These are phyloP conservation scores for Neurospora sp. DNA, from an alignment of 495 filamentous ascomycete species.

Conservation along the genomic window DNA sequence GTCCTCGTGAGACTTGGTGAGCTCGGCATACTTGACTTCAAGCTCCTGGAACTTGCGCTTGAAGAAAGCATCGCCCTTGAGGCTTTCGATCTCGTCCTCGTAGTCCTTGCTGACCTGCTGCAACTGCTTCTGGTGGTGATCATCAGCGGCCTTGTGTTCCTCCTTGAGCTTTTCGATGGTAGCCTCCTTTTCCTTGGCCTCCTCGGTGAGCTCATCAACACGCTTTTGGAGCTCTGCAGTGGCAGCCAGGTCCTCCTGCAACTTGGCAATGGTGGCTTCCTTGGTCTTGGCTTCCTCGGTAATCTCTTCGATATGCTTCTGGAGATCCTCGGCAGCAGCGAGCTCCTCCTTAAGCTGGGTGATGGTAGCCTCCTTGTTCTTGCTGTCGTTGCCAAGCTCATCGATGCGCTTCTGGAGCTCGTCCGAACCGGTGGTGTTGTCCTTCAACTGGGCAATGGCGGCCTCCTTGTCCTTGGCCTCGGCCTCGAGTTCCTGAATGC, in stretches of 20 bases:
- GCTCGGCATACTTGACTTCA: conserved; percentile 35
- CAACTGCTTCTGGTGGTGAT: conserved; percentile 40
- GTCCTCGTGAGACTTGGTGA: conserved; percentile 30
- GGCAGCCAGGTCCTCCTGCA: conserved; percentile 36
- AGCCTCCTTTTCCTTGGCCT: conserved; percentile 27
- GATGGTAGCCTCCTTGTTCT: conserved; percentile 22
- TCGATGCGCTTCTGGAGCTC: conserved; percentile 20
- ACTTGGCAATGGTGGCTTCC: conserved; percentile 25
- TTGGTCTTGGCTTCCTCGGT: conserved; percentile 36
- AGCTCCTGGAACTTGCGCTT: conserved; percentile 44
- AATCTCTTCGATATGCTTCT: conserved; percentile 37
- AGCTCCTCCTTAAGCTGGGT: conserved; percentile 32
- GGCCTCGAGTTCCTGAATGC: conserved; percentile 30
- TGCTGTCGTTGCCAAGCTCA: conserved; percentile 25
- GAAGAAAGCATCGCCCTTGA: conserved; percentile 45
- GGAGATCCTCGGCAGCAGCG: conserved; percentile 32
- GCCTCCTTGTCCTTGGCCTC: conserved; percentile 30
- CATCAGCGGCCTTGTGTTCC: conserved; percentile 30
- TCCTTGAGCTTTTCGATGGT: conserved; percentile 28
- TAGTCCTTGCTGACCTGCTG: conserved; percentile 43
- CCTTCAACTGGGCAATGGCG: conserved; percentile 28
- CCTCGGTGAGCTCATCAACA: conserved; percentile 27
- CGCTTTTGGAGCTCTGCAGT: conserved; percentile 31
- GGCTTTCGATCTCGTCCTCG: conserved; percentile 44
- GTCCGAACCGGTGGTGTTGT: conserved; percentile 31